Evolutionary conservation across 202 grass and related monocot species (phyloP).

Genomic region (Eragrostis tef): DNA sequence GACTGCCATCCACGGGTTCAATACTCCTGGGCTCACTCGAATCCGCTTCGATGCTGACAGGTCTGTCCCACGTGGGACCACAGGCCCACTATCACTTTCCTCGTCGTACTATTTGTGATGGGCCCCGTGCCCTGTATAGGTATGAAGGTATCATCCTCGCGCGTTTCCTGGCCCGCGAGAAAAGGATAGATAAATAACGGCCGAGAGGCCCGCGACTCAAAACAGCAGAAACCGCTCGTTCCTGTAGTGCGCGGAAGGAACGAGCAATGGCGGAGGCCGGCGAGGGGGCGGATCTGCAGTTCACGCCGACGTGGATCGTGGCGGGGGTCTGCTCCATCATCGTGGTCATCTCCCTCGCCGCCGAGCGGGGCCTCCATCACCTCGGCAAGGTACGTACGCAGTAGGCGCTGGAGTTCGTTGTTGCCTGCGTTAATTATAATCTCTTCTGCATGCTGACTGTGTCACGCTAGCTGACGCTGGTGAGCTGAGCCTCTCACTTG

Average conservation of each 20-base stretch:
- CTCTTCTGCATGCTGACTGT: background rate
- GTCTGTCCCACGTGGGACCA: background rate
- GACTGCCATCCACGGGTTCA: background rate
- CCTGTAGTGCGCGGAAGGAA: background rate
- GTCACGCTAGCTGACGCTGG: background rate
- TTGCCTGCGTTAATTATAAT: background rate
- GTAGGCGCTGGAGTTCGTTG: background rate
- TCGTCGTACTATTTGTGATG: slow-evolving; percentile 23
- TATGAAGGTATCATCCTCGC: too few relatives aligned
- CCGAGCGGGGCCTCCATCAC: slow-evolving; percentile 69
- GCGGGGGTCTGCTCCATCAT: slow-evolving; percentile 77
- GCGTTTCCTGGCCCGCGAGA: background rate
- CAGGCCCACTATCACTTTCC: background rate
- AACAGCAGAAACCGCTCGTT: background rate
- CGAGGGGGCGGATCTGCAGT: slow-evolving; percentile 59
- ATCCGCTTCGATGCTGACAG: background rate
- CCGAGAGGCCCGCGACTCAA: background rate
- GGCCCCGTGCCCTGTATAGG: background rate
- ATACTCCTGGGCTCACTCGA: background rate
- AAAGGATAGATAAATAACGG: background rate
- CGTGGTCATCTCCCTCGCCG: slow-evolving; percentile 73
- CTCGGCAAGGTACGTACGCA: slow-evolving; percentile 61
- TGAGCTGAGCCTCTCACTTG: background rate
- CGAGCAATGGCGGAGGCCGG: slow-evolving; percentile 35
- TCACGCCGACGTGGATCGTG: slow-evolving; percentile 94